Evolutionary conservation across 2,329 filamentous ascomycete genomes (phyloP), one percentile per base, ranked within the genome.

Genomic region (Talaromyces albobiverticillius): DNA sequence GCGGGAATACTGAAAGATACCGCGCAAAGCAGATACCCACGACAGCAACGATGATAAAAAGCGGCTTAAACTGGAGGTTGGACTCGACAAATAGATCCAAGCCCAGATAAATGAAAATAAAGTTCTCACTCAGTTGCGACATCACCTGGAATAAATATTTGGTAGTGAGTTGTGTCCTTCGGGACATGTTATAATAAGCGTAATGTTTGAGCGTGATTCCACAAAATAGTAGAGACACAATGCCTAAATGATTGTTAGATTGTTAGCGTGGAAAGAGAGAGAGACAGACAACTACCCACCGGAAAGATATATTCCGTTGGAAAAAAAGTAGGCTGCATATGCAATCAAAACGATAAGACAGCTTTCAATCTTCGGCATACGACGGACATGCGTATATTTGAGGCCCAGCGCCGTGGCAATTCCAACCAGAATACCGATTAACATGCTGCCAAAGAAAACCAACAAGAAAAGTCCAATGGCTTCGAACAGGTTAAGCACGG

Each of bases 111-210:
- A 99, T 99, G 77, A 99, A 99, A 72, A 99, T 99, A 70, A 99
- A 99, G 72, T 99, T 99, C 75, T 99, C 94, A 0, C 93, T 96
- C 43, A 99, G 76, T 72, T 99, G 94, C 3, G 94, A 90, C 63
- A 95, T 86, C 58, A 96, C 87, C 70, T 95, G 90, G 76, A 99
- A 99, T 54, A 96, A 82, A 74, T 95, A 99, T 71, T 99, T 99
- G 50, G 94, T 99, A 14, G 94, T 96, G 59, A 99, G 85, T 70
- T 99, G 94, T 1, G 94, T 97, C 58, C 94, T 87, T 46, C 94
- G 86, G 26, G 94, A 99, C 94, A 99, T 99, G 77, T 99, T 99
- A 80, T 97, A 96, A 76, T 99, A 99, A 59, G 94, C 94, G 67
- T 99, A 99, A 70, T 99, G 94, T 74, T 99, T 99, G 59, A 99